phyloP scores from a whole-genome alignment of 176 grass and related monocot genomes.

The Calamus simplicifolius region DNA sequence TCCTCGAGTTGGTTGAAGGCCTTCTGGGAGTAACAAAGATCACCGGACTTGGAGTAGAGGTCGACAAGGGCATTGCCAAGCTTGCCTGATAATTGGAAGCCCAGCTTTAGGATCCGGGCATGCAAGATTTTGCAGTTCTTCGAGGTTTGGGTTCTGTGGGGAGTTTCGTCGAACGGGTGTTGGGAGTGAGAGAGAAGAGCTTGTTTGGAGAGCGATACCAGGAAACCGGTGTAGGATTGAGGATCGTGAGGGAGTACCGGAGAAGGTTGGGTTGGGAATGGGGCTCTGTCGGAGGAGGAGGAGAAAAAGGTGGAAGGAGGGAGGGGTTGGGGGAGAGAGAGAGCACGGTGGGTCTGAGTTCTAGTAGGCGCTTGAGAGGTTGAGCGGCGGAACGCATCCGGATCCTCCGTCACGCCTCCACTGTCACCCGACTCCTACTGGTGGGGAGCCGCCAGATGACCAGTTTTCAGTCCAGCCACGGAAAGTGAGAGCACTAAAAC shows the following conservation, averaged over 20 bases:
- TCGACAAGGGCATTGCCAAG: constrained; percentile 40
- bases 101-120: constrained; percentile 22
- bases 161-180: constrained; percentile 27
- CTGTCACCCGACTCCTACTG: too few relatives aligned
- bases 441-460: too few relatives aligned
- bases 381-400: too few relatives aligned
- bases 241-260: background rate
- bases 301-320: background rate
- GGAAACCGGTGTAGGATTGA: constrained; percentile 19
- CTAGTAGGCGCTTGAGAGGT: too few relatives aligned
- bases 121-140: constrained; percentile 35
- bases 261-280: background rate
- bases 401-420: too few relatives aligned
- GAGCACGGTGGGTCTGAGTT: too few relatives aligned
- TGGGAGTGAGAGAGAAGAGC: constrained; percentile 3
- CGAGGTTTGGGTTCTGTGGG: background rate
- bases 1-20: constrained; percentile 14
- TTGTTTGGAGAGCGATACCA: constrained; percentile 23
- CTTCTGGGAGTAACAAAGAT: constrained; percentile 20
- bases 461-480: too few relatives aligned
- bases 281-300: background rate
- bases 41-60: constrained; percentile 37
- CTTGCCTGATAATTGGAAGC: constrained; percentile 10
- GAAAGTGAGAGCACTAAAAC: too few relatives aligned
- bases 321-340: too few relatives aligned